Evolutionary conservation across 228 moss, liverwort and hornwort genomes (phyloP), one percentile per base, ranked within the genome.

Genomic region (Sphagnum magellanicum): DNA sequence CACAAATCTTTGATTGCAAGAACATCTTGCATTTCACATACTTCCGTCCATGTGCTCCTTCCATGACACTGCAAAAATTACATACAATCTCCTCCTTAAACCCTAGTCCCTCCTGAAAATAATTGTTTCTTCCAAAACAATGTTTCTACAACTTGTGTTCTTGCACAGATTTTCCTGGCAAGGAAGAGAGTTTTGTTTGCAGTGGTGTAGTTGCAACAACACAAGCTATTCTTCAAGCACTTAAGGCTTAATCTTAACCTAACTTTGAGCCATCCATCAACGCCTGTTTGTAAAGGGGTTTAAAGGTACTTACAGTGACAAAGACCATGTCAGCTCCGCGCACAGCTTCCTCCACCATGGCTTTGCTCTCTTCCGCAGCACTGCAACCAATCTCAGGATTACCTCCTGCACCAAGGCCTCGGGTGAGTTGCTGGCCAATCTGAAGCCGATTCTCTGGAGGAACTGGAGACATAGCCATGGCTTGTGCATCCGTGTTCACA

Each of bases 391-490:
- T 95, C 79, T 95, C 95, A 61, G 95, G 95, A 73, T 95, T 95
- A 46, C 95, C 95, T 5, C 95, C 95, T 7, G 95, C 95, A 17
- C 95, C 95, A 11, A 95, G 84, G 17, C 95, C 95, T 6, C 95
- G 92, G 65, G 95, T 95, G 77, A 95, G 75, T 83, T 95, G 92
- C 82, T 92, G 87, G 67, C 95, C 95, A 79, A 95, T 95, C 67
- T 95, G 95, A 71, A 95, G 69, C 59, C 95, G 90, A 70, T 90
- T 95, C 69, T 76, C 77, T 64, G 88, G 72, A 4, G 85, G 79
- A 32, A 95, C 91, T 0, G 95, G 95, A 32, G 95, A 95, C 85
- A 92, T 75, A 71, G 95, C 89, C 92, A 95, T 90, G 62, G 95
- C 95, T 77, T 95, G 95, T 6, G 95, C 87, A 74, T 95, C 95